These are phyloP conservation scores for Fraxinus cuspidata DNA, from an alignment of 257 asterid genomes.

Conservation along the genomic window DNA sequence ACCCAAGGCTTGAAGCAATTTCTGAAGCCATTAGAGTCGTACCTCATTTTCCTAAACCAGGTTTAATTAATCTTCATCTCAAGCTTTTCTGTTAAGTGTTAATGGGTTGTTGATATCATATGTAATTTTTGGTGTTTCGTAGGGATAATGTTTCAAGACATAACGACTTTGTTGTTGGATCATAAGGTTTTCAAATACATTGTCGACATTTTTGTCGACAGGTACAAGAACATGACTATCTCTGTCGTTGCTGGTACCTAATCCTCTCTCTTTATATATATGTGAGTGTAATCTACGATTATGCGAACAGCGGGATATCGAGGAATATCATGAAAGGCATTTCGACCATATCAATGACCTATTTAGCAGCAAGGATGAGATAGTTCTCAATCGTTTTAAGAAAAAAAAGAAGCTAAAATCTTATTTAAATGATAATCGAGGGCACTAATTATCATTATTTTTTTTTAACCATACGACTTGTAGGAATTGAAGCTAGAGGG, in stretches of 20 bases:
- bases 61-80: slow-evolving; percentile 34
- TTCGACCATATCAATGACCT: too few species aligned
- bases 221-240: slow-evolving; percentile 75
- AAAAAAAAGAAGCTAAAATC: too few species aligned
- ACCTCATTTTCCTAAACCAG: slow-evolving; percentile 89
- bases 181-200: slow-evolving; percentile 75
- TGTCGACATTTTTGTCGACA: slow-evolving; percentile 81
- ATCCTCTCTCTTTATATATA: background rate
- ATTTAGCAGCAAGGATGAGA: too few species aligned
- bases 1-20: slow-evolving; percentile 65
- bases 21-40: slow-evolving; percentile 75
- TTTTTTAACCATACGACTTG: background rate
- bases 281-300: background rate
- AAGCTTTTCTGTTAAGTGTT: background rate
- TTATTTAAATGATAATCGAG: background rate
- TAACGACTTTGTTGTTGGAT: slow-evolving; percentile 70
- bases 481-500: slow-evolving; percentile 87
- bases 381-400: too few species aligned
- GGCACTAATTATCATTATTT: background rate
- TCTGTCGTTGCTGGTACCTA: slow-evolving; percentile 80
- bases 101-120: background rate
- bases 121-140: slow-evolving; percentile 1
- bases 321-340: too few species aligned
- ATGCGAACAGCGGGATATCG: too few species aligned
- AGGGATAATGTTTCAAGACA: slow-evolving; percentile 93